phyloP scores from a whole-genome alignment of 208 protist species.

The Trypanosoma vivax region DNA sequence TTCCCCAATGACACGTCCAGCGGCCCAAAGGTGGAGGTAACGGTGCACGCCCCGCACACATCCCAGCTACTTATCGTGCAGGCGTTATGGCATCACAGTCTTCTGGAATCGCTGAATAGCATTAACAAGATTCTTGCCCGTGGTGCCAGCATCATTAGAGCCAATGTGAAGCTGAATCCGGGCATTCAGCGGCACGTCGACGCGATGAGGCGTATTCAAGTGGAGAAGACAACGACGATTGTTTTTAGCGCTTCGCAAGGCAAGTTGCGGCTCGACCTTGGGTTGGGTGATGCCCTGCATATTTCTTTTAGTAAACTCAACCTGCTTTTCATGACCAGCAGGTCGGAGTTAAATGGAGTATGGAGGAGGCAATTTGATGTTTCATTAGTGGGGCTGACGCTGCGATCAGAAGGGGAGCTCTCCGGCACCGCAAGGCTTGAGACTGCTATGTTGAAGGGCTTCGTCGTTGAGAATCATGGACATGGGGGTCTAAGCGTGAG shows the following conservation, averaged over 20 bases:
- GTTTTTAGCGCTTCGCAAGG: constrained; percentile 36
- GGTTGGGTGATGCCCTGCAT: constrained; percentile 67
- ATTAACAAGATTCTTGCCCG: constrained; percentile 29
- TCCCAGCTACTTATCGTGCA: constrained; percentile 62
- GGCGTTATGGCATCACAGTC: constrained; percentile 48
- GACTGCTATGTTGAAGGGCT: constrained; percentile 35
- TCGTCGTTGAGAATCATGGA: constrained; percentile 53
- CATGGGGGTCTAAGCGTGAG: constrained; percentile 28
- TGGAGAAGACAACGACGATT: constrained; percentile 21
- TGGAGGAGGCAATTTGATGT: constrained; percentile 23
- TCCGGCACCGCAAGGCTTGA: constrained; percentile 56
- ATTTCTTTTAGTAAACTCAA: constrained; percentile 34
- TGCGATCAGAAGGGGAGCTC: constrained; percentile 76
- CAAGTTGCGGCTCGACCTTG: constrained; percentile 56
- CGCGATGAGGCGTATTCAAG: neutral
- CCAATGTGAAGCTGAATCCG: constrained; percentile 11
- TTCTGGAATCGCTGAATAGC: constrained; percentile 26
- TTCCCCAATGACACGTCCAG: constrained; percentile 42
- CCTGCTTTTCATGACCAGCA: constrained; percentile 22
- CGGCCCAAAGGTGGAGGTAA: constrained; percentile 54
- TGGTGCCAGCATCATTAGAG: constrained; percentile 18
- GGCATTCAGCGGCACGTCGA: constrained; percentile 1
- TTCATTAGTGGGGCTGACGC: constrained; percentile 15
- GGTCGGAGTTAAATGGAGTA: constrained; percentile 10
- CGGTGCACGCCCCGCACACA: constrained; percentile 56